phyloP scores from a whole-genome alignment of 139 green algal genomes.

The Tetradesmus obliquus region DNA sequence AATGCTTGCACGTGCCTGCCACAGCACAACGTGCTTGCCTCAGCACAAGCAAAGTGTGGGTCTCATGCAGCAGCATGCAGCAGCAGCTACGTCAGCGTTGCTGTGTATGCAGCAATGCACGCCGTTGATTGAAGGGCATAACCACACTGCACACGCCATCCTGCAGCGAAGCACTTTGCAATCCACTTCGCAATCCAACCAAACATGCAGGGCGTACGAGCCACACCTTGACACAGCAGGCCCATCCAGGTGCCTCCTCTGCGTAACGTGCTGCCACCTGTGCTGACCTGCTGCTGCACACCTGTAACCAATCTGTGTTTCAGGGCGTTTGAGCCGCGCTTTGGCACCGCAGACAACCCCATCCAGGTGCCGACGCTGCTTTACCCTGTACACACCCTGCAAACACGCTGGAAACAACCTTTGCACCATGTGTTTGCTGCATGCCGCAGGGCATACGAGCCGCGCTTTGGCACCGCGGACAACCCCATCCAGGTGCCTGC shows the following conservation, averaged over 20 bases:
- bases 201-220: too few relatives aligned
- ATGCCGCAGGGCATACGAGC: constrained; percentile 70
- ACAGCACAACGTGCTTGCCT: too few relatives aligned
- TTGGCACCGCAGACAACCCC: constrained; percentile 70
- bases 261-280: too few relatives aligned
- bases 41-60: too few relatives aligned
- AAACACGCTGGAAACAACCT: too few relatives aligned
- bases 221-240: too few relatives aligned
- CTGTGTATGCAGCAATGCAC: neutral
- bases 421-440: too few relatives aligned
- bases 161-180: too few relatives aligned
- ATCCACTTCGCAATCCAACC: too few relatives aligned
- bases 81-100: neutral
- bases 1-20: too few relatives aligned
- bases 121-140: neutral
- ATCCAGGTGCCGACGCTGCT: constrained; percentile 69
- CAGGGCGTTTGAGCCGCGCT: constrained; percentile 73
- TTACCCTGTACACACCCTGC: neutral
- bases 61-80: neutral
- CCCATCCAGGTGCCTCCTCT: neutral
- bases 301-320: neutral
- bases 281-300: neutral
- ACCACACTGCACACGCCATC: too few relatives aligned
- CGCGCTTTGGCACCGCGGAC: constrained; percentile 70
- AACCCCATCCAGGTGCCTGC: constrained; percentile 74